Evolutionary conservation across 2,329 filamentous ascomycete species (phyloP).

Genomic region (Epichloe bromicola): DNA sequence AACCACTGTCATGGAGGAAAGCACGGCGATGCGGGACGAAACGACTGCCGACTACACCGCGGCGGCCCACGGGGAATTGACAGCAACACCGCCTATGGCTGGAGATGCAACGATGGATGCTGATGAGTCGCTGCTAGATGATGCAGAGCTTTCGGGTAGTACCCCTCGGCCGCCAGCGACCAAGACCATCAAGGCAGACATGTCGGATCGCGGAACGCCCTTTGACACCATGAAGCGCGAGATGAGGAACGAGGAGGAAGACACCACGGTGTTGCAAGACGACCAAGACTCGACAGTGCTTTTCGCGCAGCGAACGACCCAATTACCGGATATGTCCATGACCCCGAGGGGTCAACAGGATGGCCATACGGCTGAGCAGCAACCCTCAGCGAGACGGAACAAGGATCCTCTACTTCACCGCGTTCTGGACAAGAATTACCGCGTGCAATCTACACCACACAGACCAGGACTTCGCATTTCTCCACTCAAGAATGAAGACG

Average conservation of each 20-base stretch:
- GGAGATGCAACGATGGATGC: slow-evolving; percentile 24
- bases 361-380: slow-evolving; percentile 18
- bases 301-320: slow-evolving; percentile 38
- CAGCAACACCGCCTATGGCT: slow-evolving; percentile 17
- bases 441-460: slow-evolving; percentile 82
- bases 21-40: slow-evolving; percentile 43
- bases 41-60: slow-evolving; percentile 36
- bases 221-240: slow-evolving; percentile 64
- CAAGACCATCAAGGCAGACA: slow-evolving; percentile 35
- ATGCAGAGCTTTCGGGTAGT: slow-evolving; percentile 48
- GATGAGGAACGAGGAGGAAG: slow-evolving; percentile 36
- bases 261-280: slow-evolving; percentile 21
- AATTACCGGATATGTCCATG: slow-evolving; percentile 49
- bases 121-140: slow-evolving; percentile 58
- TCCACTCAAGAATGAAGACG: slow-evolving; percentile 24
- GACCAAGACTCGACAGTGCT: slow-evolving; percentile 35
- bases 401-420: slow-evolving; percentile 77
- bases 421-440: slow-evolving; percentile 91
- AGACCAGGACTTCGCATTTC: slow-evolving; percentile 35
- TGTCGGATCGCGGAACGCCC: slow-evolving; percentile 59
- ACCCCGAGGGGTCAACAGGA: slow-evolving; percentile 36
- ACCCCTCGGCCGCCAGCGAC: slow-evolving; percentile 49
- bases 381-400: slow-evolving; percentile 19
- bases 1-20: slow-evolving; percentile 35
- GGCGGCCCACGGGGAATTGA: slow-evolving; percentile 26